phyloP scores from a whole-genome alignment of 768 basidiomycete species.

The Tricholoma sp. region DNA sequence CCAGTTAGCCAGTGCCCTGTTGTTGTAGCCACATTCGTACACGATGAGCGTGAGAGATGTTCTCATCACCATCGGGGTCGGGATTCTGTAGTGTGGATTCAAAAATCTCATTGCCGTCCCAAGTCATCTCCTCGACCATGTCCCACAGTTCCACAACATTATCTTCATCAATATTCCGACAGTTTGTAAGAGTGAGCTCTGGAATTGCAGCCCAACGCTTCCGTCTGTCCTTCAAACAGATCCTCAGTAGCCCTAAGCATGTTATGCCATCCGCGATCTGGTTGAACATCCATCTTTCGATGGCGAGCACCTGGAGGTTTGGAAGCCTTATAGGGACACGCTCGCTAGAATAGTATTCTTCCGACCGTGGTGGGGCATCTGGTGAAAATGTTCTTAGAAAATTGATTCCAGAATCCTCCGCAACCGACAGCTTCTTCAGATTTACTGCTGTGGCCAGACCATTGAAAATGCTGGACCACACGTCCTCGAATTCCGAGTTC shows the following conservation, averaged over 20 bases:
- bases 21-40: no score
- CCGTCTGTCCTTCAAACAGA: background rate
- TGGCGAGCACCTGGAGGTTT: background rate
- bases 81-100: no score
- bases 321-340: background rate
- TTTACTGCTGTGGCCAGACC: background rate
- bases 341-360: background rate
- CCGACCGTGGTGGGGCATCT: background rate
- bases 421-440: background rate
- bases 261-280: background rate
- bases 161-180: background rate
- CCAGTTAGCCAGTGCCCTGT: no score
- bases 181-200: background rate
- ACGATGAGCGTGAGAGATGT: no score
- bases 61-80: no score
- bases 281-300: background rate
- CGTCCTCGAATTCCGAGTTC: background rate
- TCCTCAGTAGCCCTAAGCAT: background rate
- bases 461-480: background rate
- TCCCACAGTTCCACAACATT: background rate
- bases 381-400: background rate
- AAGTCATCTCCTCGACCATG: background rate
- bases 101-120: background rate
- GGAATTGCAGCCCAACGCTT: background rate
- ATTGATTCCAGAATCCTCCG: background rate